A percentile compares a stretch with the other conserved stretches of the same genome.
phyloP scores from a whole-genome alignment of 768 basidiomycete genomes.

The Termitomyces sp. region DNA sequence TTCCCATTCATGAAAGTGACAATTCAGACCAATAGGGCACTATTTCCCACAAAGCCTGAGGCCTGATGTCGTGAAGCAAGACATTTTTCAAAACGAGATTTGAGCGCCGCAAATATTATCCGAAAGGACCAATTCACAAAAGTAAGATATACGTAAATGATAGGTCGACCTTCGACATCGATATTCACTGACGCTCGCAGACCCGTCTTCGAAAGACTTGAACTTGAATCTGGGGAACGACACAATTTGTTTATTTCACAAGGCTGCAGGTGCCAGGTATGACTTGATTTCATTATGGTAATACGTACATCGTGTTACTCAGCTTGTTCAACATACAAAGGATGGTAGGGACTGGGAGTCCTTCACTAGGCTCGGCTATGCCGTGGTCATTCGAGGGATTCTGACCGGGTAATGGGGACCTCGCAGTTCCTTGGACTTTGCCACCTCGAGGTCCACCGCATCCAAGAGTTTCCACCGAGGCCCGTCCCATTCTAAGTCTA shows the following conservation, averaged over 20 bases:
- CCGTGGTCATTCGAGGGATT: background rate
- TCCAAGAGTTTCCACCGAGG: conserved; percentile 1
- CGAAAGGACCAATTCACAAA: background rate
- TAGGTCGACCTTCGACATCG: background rate
- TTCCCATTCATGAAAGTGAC: background rate
- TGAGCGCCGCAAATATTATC: background rate
- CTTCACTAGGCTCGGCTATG: background rate
- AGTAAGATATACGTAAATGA: background rate
- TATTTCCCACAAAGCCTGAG: background rate
- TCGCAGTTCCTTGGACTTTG: background rate
- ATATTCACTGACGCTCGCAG: background rate
- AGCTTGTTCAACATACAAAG: background rate
- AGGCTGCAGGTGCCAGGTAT: too few species aligned
- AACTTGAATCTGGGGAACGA: too few species aligned
- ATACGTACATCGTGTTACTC: background rate
- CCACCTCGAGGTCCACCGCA: background rate
- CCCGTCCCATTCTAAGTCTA: background rate
- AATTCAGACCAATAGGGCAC: background rate
- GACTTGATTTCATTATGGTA: background rate
- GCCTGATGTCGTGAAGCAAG: background rate
- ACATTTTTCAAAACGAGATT: background rate
- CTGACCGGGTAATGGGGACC: background rate
- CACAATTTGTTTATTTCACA: background rate
- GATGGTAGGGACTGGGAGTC: background rate
- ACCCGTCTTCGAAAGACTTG: background rate